These are phyloP conservation scores for Phytophthora quininea DNA, from an alignment of 352 stramenopile species.

Conservation along the genomic window DNA sequence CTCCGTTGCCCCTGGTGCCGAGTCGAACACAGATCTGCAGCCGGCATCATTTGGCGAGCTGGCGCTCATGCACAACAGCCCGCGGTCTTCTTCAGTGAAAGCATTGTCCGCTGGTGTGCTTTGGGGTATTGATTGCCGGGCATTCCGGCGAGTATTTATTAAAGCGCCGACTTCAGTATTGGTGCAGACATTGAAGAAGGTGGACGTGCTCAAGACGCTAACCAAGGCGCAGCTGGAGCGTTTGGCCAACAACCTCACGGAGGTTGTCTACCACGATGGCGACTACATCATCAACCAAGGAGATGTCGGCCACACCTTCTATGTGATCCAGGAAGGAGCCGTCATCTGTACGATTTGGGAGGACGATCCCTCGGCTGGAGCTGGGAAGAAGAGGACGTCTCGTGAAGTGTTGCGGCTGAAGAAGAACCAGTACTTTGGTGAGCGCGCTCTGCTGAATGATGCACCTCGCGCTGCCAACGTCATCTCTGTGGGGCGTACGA, in stretches of 20 bases:
- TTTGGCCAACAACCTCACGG: slow-evolving; percentile 94
- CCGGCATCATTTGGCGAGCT: slow-evolving; percentile 95
- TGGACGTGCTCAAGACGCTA: slow-evolving; percentile 92
- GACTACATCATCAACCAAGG: slow-evolving; percentile 95
- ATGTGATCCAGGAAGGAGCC: slow-evolving; percentile 90
- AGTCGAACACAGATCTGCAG: slow-evolving; percentile 55
- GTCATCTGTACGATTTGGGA: slow-evolving; percentile 91
- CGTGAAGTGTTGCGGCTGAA: slow-evolving; percentile 81
- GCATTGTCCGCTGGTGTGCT: slow-evolving; percentile 92
- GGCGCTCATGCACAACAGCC: slow-evolving; percentile 91
- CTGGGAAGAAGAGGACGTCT: slow-evolving; percentile 69
- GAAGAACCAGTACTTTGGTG: slow-evolving; percentile 90
- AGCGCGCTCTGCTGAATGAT: slow-evolving; percentile 87
- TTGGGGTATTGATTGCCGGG: slow-evolving; percentile 92
- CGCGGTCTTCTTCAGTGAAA: slow-evolving; percentile 92
- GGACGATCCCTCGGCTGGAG: slow-evolving; percentile 43
- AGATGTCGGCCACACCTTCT: slow-evolving; percentile 90
- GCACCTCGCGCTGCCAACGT: slow-evolving; percentile 94
- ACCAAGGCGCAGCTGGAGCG: slow-evolving; percentile 90
- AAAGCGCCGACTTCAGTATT: slow-evolving; percentile 88
- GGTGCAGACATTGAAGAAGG: slow-evolving; percentile 91
- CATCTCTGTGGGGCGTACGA: slow-evolving; percentile 88
- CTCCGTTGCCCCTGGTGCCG: slow-evolving; percentile 24
- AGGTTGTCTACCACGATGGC: slow-evolving; percentile 94
- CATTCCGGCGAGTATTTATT: slow-evolving; percentile 93